Conservation (phyloP, 306 rosid species). For the Casuarina equisetifolia region DNA sequence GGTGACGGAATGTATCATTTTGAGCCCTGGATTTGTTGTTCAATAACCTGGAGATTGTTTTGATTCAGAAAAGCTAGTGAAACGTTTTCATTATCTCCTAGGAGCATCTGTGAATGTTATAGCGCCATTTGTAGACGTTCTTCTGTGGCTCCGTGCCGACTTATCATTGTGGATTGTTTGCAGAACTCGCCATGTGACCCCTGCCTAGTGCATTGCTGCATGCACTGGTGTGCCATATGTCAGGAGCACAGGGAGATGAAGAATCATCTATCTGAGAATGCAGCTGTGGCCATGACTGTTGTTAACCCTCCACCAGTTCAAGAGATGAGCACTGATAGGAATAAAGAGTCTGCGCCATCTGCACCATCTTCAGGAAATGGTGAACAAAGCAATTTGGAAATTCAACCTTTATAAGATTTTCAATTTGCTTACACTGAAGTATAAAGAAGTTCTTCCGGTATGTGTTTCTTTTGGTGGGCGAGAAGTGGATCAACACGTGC, state of each 20-base stretch:
- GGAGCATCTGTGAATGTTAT: not conserved
- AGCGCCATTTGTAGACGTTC: not conserved
- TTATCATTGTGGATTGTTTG: slow-evolving; percentile 6
- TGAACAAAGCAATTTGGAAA: slow-evolving; percentile 29
- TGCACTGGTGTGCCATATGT: slow-evolving; percentile 62
- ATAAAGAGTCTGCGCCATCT: slow-evolving; percentile 19
- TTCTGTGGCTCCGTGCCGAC: not conserved
- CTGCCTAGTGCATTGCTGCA: slow-evolving; percentile 58
- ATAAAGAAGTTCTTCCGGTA: not conserved
- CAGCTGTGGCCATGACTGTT: slow-evolving; percentile 31
- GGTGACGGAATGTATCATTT: not conserved
- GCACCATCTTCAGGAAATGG: slow-evolving; percentile 10
- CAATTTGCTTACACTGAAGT: not conserved
- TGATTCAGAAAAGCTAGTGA: not conserved
- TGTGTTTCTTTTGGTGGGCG: not conserved
- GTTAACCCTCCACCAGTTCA: slow-evolving; percentile 46
- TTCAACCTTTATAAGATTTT: slow-evolving; percentile 37
- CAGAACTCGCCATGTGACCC: slow-evolving; percentile 65
- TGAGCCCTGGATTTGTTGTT: not conserved
- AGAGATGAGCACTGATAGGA: slow-evolving; percentile 44
- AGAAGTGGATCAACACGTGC: slow-evolving; percentile 7
- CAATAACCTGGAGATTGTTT: not conserved
- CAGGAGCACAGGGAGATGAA: slow-evolving; percentile 60
- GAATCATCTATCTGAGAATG: slow-evolving; percentile 43
- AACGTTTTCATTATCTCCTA: not conserved